Conservation (phyloP, 140 eudicot genomes). For the Stevia rebaudiana region DNA sequence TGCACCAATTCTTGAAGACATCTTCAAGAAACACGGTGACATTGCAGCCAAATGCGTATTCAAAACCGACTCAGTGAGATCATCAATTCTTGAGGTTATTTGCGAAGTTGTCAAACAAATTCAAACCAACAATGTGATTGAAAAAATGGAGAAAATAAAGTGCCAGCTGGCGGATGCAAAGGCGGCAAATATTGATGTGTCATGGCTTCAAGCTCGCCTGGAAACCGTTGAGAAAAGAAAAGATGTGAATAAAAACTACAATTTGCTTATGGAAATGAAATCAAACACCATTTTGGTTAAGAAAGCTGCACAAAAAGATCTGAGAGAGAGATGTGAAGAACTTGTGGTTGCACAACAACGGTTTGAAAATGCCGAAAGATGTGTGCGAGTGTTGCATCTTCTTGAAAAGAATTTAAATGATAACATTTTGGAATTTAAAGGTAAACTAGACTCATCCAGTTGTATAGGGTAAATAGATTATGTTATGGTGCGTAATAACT, state of each 20-base stretch:
- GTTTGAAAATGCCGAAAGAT: conserved; percentile 24
- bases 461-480: neutral
- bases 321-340: conserved; percentile 23
- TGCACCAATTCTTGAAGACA: conserved; percentile 35
- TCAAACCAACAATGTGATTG: conserved; percentile 16
- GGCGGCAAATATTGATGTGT: conserved; percentile 33
- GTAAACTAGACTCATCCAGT: neutral
- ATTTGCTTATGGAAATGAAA: conserved; percentile 21
- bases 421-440: conserved; percentile 17
- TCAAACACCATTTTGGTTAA: conserved; percentile 14
- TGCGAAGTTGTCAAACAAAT: conserved; percentile 34
- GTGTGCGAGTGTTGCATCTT: conserved; percentile 23
- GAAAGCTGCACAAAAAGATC: conserved; percentile 28
- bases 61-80: conserved; percentile 26
- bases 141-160: conserved; percentile 24
- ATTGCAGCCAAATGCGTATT: conserved; percentile 38
- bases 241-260: neutral
- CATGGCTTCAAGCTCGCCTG: conserved; percentile 41
- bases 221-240: neutral
- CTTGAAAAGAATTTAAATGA: conserved; percentile 15
- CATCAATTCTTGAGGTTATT: conserved; percentile 39
- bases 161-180: conserved; percentile 29
- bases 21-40: conserved; percentile 43
- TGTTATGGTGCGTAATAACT: neutral
- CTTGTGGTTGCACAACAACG: conserved; percentile 15